Evolutionary conservation across 306 rosid genomes (phyloP).

Genomic region (Parietaria judaica): DNA sequence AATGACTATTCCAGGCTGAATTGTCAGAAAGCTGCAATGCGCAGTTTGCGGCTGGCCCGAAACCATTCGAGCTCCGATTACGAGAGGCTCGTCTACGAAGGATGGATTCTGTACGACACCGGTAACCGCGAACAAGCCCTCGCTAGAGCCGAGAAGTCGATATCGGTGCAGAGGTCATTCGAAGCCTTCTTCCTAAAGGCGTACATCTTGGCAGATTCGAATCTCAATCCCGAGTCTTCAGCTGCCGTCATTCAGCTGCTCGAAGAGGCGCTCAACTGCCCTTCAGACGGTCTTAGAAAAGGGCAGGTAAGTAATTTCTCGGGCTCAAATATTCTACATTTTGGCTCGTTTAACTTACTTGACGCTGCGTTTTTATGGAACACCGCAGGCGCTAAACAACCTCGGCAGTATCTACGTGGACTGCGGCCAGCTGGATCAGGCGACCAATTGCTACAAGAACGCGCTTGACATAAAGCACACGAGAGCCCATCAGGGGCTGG

Average conservation of each 20-base stretch:
- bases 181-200: conserved; percentile 82
- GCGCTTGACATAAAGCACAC: conserved; percentile 85
- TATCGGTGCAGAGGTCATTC: conserved; percentile 58
- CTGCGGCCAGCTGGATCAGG: conserved; percentile 54
- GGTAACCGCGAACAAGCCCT: conserved; percentile 68
- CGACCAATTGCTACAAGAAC: conserved; percentile 57
- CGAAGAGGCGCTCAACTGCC: conserved; percentile 74
- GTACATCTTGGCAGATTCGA: conserved; percentile 59
- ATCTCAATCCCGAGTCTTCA: conserved; percentile 52
- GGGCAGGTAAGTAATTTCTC: conserved; percentile 56
- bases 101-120: conserved; percentile 82
- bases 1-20: conserved; percentile 42
- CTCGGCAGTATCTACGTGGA: conserved; percentile 73
- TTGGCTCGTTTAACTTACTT: conserved; percentile 14
- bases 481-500: conserved; percentile 88
- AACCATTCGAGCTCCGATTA: conserved; percentile 55
- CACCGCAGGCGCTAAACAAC: conserved; percentile 68
- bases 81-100: conserved; percentile 79
- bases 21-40: conserved; percentile 83
- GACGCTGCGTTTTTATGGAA: conserved; percentile 12
- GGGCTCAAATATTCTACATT: neutral
- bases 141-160: conserved; percentile 52
- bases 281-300: conserved; percentile 84
- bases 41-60: conserved; percentile 63
- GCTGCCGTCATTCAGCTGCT: conserved; percentile 52